Percentiles rank a stretch among this genome's conserved stretches.
Conservation (phyloP, 2,329 filamentous ascomycete species). For the Sarocladium strictum region DNA sequence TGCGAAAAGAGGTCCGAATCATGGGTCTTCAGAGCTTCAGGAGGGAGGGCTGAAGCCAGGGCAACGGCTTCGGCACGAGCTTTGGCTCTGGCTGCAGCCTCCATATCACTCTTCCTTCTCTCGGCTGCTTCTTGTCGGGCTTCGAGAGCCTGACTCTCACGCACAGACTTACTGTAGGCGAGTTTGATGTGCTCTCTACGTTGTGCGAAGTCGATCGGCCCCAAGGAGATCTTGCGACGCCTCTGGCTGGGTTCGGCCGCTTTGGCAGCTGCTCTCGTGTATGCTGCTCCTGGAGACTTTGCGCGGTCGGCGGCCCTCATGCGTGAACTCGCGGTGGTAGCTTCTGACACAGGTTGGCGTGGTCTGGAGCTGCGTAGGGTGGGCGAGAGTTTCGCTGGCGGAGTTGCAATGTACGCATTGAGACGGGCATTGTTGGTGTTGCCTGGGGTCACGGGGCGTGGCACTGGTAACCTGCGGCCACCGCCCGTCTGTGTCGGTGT, state of each 20-base stretch:
- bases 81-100: conserved; percentile 39
- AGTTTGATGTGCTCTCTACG: conserved; percentile 76
- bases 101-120: conserved; percentile 43
- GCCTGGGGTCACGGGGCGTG: not conserved
- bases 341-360: conserved; percentile 70
- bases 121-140: conserved; percentile 48
- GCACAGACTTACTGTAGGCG: conserved; percentile 78
- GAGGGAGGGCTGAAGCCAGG: conserved; percentile 14
- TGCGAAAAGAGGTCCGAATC: conserved; percentile 1
- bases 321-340: conserved; percentile 65
- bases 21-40: conserved; percentile 12
- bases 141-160: conserved; percentile 61
- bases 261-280: conserved; percentile 19
- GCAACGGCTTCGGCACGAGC: conserved; percentile 18
- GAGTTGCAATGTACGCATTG: conserved; percentile 67
- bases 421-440: conserved; percentile 51
- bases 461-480: not conserved
- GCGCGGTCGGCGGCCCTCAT: conserved; percentile 58
- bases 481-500: conserved; percentile 16
- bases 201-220: conserved; percentile 79
- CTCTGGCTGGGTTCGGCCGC: conserved; percentile 32
- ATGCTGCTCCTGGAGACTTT: conserved; percentile 27
- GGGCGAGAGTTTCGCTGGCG: conserved; percentile 68
- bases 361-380: conserved; percentile 75
- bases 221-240: conserved; percentile 54